Evolutionary conservation across 768 basidiomycete genomes (phyloP), one percentile per base, ranked within the genome.

Genomic region (Cystobasidium ongulense): DNA sequence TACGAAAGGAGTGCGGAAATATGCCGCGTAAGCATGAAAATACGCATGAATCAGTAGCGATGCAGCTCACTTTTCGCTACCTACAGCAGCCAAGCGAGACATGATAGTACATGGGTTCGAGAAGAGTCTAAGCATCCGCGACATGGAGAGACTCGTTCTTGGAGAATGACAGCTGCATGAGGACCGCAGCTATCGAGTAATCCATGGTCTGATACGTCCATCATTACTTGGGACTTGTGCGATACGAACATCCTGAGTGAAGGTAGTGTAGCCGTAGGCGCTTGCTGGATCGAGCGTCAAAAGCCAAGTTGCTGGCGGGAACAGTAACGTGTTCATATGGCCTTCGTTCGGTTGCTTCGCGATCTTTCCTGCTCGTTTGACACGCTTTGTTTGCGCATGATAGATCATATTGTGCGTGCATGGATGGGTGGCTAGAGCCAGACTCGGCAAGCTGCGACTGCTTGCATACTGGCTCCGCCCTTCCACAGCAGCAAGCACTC

Each of bases 11-110:
- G 10, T 71, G 68, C 54, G 68, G 68, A 10, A 54, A 13, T 27
- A 71, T 71, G 68, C 68, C 68, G 7, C 68, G 68, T 71, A 36
- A 31, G 68, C 53, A 25, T 27, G 15, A 29, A 15, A 46, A n/a
- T 46, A n/a, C n/a, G 43, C 43, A n/a, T 46, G 43, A 46, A 46
- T n/a, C 27, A 59, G 57, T 18, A 7, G 29, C 23, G 10, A 7
- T 63, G n/a, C 29, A 63, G 18, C 17, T 8, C 15, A 5, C 23
- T 70, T 21, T 23, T 27, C 29, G 52, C 23, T 31, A n/a, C 18
- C 8, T 36, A 33, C 53, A 71, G 68, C 33, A 5, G 68, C 33
- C 36, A 71, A 59, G 53, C 25, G 68, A 38, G 29, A 36, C 53
- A 35, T 36, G 2, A 15, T 23, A 27, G 68, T 71, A 4, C 29